A percentile compares a stretch with the other conserved stretches of the same genome.
These are phyloP conservation scores for Calonectria pseudoturangicola DNA, from an alignment of 2,329 filamentous ascomycete species.

Conservation along the genomic window DNA sequence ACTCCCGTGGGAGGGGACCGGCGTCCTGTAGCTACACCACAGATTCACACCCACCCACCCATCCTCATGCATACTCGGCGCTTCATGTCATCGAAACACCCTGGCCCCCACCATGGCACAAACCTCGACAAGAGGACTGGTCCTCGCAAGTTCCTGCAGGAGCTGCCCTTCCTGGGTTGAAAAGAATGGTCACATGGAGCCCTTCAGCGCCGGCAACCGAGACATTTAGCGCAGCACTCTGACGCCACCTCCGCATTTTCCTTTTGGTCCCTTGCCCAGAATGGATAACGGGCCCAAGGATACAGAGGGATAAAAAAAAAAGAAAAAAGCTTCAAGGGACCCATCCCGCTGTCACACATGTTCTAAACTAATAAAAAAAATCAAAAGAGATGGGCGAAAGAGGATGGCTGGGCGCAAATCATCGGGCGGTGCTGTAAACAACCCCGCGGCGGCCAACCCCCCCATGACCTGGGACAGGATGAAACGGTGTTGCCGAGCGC, in stretches of 20 bases:
- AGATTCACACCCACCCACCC: slow-evolving; percentile 4
- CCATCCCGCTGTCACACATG: slow-evolving; percentile 25
- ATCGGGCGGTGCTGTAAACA: slow-evolving; percentile 27
- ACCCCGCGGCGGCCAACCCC: slow-evolving; percentile 7
- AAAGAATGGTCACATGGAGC: slow-evolving; percentile 40
- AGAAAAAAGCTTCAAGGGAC: slow-evolving; percentile 17
- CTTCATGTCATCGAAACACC: slow-evolving; percentile 24
- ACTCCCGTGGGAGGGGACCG: background rate
- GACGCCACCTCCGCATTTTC: slow-evolving; percentile 45
- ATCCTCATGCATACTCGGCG: slow-evolving; percentile 15
- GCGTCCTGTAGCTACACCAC: slow-evolving; percentile 11
- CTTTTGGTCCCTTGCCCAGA: slow-evolving; percentile 1
- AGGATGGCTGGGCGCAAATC: slow-evolving; percentile 23
- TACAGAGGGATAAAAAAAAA: slow-evolving; percentile 7
- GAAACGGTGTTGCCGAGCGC: slow-evolving; percentile 33
- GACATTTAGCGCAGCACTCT: slow-evolving; percentile 38
- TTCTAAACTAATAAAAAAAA: slow-evolving; percentile 7
- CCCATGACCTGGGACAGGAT: slow-evolving; percentile 29
- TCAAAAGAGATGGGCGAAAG: slow-evolving; percentile 4
- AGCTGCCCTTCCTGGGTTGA: slow-evolving; percentile 30
- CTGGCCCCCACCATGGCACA: slow-evolving; percentile 19
- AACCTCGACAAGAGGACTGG: background rate
- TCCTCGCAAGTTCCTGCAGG: slow-evolving; percentile 46
- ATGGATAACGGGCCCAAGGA: slow-evolving; percentile 7
- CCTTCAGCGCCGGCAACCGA: slow-evolving; percentile 34